phyloP scores from a whole-genome alignment of 2,329 filamentous ascomycete species.

The Colletotrichum viniferum region DNA sequence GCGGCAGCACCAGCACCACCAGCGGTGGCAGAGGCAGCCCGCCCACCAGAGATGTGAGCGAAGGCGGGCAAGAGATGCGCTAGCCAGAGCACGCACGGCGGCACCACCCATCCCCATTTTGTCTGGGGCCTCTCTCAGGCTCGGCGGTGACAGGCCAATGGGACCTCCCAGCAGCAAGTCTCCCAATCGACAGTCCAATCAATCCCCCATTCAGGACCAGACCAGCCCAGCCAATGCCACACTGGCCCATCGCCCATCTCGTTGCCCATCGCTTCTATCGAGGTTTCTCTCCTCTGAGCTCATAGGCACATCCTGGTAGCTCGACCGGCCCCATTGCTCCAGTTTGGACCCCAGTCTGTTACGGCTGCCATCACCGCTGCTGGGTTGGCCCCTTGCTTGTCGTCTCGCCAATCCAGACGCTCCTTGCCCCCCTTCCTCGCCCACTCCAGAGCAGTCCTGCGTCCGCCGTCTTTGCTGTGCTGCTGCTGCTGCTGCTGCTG shows the following conservation, averaged over 20 bases:
- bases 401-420: conserved; percentile 11
- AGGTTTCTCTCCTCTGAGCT: neutral
- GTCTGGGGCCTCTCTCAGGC: neutral
- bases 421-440: neutral
- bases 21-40: conserved; percentile 10
- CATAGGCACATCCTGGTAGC: neutral
- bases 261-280: neutral
- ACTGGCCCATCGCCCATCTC: conserved; percentile 3
- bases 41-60: neutral
- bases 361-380: conserved; percentile 11
- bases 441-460: neutral
- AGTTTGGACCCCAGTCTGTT: neutral
- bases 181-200: conserved; percentile 1
- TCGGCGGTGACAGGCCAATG: neutral
- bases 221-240: neutral
- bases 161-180: neutral
- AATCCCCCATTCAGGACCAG: neutral
- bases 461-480: neutral
- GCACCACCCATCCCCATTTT: neutral
- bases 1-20: neutral
- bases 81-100: neutral
- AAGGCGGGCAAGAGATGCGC: conserved; percentile 3
- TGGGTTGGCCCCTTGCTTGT: neutral
- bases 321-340: neutral
- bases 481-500: neutral